Evolutionary conservation across 1,284 basidiomycete species (phyloP).

Genomic region (Anthracocystis panici-leucophaei): DNA sequence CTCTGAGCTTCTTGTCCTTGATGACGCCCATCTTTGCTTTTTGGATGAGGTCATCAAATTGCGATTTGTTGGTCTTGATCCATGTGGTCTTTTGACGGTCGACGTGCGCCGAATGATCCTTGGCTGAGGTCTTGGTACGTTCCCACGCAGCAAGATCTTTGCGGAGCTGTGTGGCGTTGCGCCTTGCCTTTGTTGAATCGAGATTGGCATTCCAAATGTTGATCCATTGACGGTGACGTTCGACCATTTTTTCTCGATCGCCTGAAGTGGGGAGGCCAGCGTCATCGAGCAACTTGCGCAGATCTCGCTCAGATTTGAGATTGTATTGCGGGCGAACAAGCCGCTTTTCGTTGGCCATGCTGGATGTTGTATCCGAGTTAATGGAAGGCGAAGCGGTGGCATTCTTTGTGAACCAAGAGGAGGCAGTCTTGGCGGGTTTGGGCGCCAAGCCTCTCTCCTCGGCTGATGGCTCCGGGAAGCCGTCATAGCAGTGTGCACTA

Average conservation of each 20-base stretch:
- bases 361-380: constrained; percentile 13
- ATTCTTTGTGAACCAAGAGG: constrained; percentile 38
- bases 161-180: constrained; percentile 38
- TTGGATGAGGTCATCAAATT: constrained; percentile 37
- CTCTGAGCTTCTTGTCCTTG: constrained; percentile 22
- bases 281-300: constrained; percentile 58
- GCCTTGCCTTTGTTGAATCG: constrained; percentile 57
- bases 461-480: constrained; percentile 45
- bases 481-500: constrained; percentile 39
- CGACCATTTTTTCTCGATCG: constrained; percentile 49
- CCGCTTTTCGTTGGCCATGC: constrained; percentile 39
- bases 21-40: constrained; percentile 35
- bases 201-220: constrained; percentile 67
- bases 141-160: constrained; percentile 60
- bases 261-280: constrained; percentile 50
- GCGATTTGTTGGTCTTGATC: constrained; percentile 46
- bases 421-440: constrained; percentile 15
- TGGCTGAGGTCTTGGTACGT: constrained; percentile 30
- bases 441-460: constrained; percentile 41
- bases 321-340: constrained; percentile 62
- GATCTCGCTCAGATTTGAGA: constrained; percentile 52
- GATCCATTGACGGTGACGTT: constrained; percentile 65
- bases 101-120: constrained; percentile 32
- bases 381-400: constrained; percentile 9
- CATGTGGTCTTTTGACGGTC: constrained; percentile 37